A percentile compares a stretch with the other conserved stretches of the same genome.
Evolutionary conservation across 2,329 filamentous ascomycete genomes (phyloP).

Genomic region (Colletotrichum liriopes): DNA sequence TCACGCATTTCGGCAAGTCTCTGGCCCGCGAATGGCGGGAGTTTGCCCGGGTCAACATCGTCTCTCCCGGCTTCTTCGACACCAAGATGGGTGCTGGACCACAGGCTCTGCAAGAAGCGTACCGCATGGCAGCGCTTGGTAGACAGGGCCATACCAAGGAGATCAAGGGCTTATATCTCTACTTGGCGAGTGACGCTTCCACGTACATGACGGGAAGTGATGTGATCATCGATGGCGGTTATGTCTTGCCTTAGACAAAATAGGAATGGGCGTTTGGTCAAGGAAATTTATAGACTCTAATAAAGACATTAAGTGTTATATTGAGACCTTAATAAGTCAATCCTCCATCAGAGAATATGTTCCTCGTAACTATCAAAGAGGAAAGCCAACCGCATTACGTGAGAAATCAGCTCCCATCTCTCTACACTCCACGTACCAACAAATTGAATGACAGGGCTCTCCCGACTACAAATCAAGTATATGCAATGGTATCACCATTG

Average conservation of each 20-base stretch:
- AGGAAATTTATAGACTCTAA: too few species aligned
- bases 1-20: conserved; percentile 70
- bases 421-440: too few species aligned
- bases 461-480: too few species aligned
- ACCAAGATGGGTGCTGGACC: conserved; percentile 68
- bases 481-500: too few species aligned
- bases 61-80: conserved; percentile 69
- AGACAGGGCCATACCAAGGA: conserved; percentile 76
- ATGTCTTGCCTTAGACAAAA: conserved; percentile 43
- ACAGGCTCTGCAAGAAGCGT: conserved; percentile 60
- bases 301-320: not conserved
- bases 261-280: not conserved
- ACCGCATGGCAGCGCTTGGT: conserved; percentile 66
- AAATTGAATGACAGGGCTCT: too few species aligned
- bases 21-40: conserved; percentile 71
- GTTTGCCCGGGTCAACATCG: conserved; percentile 71
- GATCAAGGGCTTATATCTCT: conserved; percentile 73
- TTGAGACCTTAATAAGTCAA: too few species aligned
- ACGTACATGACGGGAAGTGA: conserved; percentile 67
- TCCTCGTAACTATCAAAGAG: too few species aligned
- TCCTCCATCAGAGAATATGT: too few species aligned
- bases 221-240: conserved; percentile 62
- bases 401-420: too few species aligned
- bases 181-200: conserved; percentile 66
- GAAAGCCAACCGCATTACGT: too few species aligned